phyloP scores from a whole-genome alignment of 192 early-diverging fungal genomes.

The Coemansia biformis region DNA sequence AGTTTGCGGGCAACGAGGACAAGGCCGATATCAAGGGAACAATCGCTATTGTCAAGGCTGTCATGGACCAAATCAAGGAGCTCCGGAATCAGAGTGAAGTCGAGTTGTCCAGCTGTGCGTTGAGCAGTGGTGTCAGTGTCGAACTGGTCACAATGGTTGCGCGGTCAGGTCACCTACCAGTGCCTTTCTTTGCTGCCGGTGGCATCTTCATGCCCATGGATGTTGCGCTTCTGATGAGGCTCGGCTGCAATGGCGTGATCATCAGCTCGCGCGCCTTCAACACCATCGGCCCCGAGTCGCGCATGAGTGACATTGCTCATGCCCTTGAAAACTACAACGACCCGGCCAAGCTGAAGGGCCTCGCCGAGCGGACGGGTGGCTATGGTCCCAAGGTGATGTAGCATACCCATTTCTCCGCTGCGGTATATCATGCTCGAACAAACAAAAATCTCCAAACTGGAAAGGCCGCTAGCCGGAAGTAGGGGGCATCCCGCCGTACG shows the following conservation, averaged over 20 bases:
- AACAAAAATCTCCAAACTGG: too few relatives aligned
- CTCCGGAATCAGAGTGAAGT: too few relatives aligned
- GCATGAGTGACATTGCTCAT: constrained; percentile 80
- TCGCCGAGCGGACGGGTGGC: constrained; percentile 2
- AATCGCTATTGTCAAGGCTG: constrained; percentile 73
- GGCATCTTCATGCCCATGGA: constrained; percentile 94
- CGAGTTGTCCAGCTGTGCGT: too few relatives aligned
- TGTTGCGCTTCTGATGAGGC: constrained; percentile 93
- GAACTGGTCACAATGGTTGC: neutral
- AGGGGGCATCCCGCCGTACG: too few relatives aligned
- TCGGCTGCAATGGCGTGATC: constrained; percentile 95
- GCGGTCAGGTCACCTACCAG: constrained; percentile 62
- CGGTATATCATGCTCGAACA: too few relatives aligned
- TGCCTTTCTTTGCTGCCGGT: constrained; percentile 94
- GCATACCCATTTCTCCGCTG: neutral
- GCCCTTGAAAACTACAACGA: constrained; percentile 75
- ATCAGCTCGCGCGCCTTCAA: constrained; percentile 91
- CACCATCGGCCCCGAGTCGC: constrained; percentile 75
- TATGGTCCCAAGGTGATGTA: neutral
- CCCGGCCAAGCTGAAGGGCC: neutral
- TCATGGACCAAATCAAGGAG: constrained; percentile 67
- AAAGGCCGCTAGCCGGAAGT: too few relatives aligned
- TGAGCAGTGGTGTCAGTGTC: too few relatives aligned
- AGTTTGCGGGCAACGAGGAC: constrained; percentile 72
- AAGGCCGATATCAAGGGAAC: constrained; percentile 88